These are phyloP conservation scores for Termitomyces sp. DNA, from an alignment of 768 basidiomycete species.

Conservation along the genomic window DNA sequence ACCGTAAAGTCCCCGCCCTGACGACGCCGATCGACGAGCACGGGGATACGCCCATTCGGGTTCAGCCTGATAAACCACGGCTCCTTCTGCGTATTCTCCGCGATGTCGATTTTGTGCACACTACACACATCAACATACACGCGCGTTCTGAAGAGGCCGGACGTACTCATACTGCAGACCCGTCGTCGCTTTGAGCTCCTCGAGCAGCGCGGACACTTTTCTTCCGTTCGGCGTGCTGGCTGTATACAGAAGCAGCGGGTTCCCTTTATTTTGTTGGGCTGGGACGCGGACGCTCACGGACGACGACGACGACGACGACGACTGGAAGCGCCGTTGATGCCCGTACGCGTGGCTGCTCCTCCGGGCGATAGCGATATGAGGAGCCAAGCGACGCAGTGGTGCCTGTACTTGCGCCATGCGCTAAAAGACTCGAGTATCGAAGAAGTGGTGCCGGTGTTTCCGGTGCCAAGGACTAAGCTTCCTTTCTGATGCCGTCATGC, in stretches of 20 bases:
- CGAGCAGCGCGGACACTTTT: constrained; percentile 49
- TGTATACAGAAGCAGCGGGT: constrained; percentile 34
- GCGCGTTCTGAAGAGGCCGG: too few relatives aligned
- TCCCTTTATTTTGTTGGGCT: neutral
- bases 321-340: constrained; percentile 4
- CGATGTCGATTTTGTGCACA: constrained; percentile 14
- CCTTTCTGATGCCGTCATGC: too few relatives aligned
- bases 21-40: constrained; percentile 20
- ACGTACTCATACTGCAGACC: constrained; percentile 31
- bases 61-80: constrained; percentile 31
- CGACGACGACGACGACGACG: constrained; percentile 4
- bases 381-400: too few relatives aligned
- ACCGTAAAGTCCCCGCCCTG: constrained; percentile 22
- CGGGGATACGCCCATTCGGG: constrained; percentile 39
- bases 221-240: constrained; percentile 50
- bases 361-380: too few relatives aligned
- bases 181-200: constrained; percentile 45
- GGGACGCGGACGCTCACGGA: neutral
- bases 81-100: constrained; percentile 20
- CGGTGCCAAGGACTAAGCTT: too few relatives aligned
- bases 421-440: too few relatives aligned
- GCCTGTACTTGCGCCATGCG: too few relatives aligned
- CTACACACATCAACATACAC: neutral
- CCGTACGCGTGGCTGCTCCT: too few relatives aligned
- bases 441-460: too few relatives aligned